Percentiles rank a stretch among this genome's conserved stretches.
Evolutionary conservation across 208 protist genomes (phyloP).

Genomic region (Tetramitus jugosus): DNA sequence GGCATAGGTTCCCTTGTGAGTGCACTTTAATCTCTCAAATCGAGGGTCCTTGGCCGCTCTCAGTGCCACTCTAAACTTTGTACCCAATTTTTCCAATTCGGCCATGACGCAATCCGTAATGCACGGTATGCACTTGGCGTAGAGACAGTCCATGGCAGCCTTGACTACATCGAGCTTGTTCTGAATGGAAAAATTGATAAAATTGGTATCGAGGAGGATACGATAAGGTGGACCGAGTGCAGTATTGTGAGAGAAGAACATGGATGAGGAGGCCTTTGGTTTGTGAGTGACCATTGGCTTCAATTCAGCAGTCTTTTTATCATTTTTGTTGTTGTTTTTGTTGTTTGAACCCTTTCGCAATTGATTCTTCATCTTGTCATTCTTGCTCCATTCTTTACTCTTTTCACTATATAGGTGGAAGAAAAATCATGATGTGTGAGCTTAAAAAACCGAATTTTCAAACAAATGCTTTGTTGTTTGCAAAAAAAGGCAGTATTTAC

Average conservation of each 20-base stretch:
- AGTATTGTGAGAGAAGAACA: conserved; percentile 96
- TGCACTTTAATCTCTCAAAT: conserved; percentile 89
- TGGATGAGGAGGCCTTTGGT: conserved; percentile 49
- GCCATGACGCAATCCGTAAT: conserved; percentile 98
- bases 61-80: conserved; percentile 81
- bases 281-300: conserved; percentile 47
- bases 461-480: no score
- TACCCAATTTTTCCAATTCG: conserved; percentile 96
- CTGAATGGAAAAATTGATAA: conserved; percentile 99
- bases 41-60: conserved; percentile 93
- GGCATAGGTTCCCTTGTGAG: conserved; percentile 91
- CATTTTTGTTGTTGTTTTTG: no score
- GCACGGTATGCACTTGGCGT: conserved; percentile 94
- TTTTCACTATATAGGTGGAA: neutral
- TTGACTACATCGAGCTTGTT: conserved; percentile 98
- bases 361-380: conserved; percentile 2
- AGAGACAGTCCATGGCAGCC: conserved; percentile 95
- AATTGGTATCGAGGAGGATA: conserved; percentile 98
- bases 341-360: no score
- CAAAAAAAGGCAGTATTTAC: no score
- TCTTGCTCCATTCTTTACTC: neutral
- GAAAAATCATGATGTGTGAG: no score
- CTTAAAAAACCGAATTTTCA: no score
- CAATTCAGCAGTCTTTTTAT: neutral
- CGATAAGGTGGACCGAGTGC: conserved; percentile 94